Evolutionary conservation across 1,284 basidiomycete species (phyloP).

Genomic region (Fomitopsis pinicola): DNA sequence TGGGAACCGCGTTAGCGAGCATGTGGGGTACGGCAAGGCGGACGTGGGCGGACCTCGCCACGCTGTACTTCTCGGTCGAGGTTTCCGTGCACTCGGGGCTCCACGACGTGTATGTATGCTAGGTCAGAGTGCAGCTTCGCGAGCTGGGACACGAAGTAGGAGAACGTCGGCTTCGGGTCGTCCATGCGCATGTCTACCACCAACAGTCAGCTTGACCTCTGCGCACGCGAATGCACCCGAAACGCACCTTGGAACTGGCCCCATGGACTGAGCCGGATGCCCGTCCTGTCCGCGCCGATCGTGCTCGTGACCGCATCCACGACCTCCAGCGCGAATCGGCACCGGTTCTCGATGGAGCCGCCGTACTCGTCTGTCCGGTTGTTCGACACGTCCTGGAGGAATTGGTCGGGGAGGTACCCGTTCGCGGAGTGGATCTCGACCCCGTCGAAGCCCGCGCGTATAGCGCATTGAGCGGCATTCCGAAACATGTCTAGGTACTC

Average conservation of each 20-base stretch:
- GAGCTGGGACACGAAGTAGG: slow-evolving; percentile 26
- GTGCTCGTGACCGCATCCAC: slow-evolving; percentile 39
- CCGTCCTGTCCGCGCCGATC: slow-evolving; percentile 37
- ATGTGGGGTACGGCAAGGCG: background rate
- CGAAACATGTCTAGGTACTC: slow-evolving; percentile 37
- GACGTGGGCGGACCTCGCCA: slow-evolving; percentile 7
- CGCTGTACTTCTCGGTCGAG: slow-evolving; percentile 4
- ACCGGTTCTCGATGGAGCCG: slow-evolving; percentile 50
- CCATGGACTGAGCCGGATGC: slow-evolving; percentile 55
- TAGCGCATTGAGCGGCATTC: slow-evolving; percentile 38
- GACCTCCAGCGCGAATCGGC: slow-evolving; percentile 45
- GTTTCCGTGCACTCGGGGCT: slow-evolving; percentile 18
- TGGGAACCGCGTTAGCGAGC: background rate
- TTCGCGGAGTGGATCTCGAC: slow-evolving; percentile 30
- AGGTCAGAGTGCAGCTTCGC: slow-evolving; percentile 33
- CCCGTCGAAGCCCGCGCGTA: slow-evolving; percentile 46
- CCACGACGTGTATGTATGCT: slow-evolving; percentile 46
- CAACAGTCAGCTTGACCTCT: background rate
- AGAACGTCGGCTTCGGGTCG: slow-evolving; percentile 33
- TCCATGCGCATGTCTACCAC: slow-evolving; percentile 30
- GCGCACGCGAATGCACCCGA: background rate
- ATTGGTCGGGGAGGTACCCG: slow-evolving; percentile 42
- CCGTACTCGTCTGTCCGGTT: slow-evolving; percentile 58
- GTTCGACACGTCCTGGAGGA: slow-evolving; percentile 42
- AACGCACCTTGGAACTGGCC: slow-evolving; percentile 33